Conservation (phyloP, 495 filamentous ascomycete species). For the Trichoderma asperelloides region DNA sequence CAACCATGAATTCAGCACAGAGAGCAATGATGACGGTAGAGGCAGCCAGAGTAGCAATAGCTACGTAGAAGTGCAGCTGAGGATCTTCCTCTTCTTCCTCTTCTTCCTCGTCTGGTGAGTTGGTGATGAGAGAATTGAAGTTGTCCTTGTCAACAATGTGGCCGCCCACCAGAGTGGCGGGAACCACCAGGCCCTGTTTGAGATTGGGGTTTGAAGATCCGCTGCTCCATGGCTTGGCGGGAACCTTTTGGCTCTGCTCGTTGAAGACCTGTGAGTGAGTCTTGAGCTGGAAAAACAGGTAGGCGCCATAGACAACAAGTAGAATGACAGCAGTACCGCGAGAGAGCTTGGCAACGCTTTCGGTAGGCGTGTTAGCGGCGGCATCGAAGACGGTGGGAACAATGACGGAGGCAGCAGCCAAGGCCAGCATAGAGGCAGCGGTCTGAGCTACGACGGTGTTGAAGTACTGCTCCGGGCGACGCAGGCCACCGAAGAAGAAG, state of each 20-base stretch:
- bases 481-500: conserved; percentile 82
- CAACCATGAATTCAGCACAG: conserved; percentile 86
- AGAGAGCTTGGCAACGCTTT: conserved; percentile 49
- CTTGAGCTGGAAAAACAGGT: conserved; percentile 75
- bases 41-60: conserved; percentile 57
- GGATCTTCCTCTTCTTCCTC: conserved; percentile 60
- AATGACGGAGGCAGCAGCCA: conserved; percentile 73
- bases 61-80: conserved; percentile 58
- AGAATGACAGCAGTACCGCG: conserved; percentile 67
- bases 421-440: conserved; percentile 68
- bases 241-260: conserved; percentile 58
- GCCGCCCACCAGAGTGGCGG: conserved; percentile 30
- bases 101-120: conserved; percentile 37
- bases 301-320: conserved; percentile 65
- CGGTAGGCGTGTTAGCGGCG: conserved; percentile 22
- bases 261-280: conserved; percentile 71
- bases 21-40: conserved; percentile 76
- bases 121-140: conserved; percentile 14
- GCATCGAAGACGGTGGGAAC: conserved; percentile 78
- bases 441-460: conserved; percentile 93
- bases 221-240: conserved; percentile 43
- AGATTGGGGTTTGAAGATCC: conserved; percentile 52
- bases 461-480: conserved; percentile 76
- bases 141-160: conserved; percentile 28
- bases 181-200: conserved; percentile 27